Conservation (phyloP, 257 asterid species). For the Fraxinus anomala region DNA sequence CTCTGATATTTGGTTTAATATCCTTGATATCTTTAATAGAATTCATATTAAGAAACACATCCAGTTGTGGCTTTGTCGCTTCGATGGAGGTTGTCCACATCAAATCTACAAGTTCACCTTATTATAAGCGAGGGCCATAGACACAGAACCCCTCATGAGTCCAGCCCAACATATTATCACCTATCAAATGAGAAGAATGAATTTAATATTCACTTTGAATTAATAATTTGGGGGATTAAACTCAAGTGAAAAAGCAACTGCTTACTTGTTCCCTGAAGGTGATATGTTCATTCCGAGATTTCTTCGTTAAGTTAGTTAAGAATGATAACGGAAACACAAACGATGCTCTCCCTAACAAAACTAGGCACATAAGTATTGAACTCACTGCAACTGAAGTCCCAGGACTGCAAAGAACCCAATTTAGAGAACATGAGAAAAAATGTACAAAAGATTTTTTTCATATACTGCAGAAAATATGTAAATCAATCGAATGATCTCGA, state of each 20-base stretch:
- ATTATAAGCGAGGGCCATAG: conserved; percentile 51
- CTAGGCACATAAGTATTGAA: conserved; percentile 38
- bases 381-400: conserved; percentile 40
- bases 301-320: conserved; percentile 41
- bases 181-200: conserved; percentile 24
- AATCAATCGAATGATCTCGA: not conserved
- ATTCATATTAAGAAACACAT: not conserved
- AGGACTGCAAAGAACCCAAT: conserved; percentile 33
- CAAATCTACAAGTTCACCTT: conserved; percentile 32
- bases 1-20: not conserved
- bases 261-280: conserved; percentile 42
- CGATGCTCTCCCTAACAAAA: conserved; percentile 45
- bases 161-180: conserved; percentile 54
- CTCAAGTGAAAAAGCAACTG: conserved; percentile 2
- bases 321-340: conserved; percentile 48
- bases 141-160: conserved; percentile 49
- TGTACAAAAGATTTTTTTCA: not conserved
- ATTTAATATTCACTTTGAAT: conserved; percentile 2
- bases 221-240: not conserved
- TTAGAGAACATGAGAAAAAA: not conserved
- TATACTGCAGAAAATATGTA: not conserved
- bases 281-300: conserved; percentile 31
- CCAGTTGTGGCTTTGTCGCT: not conserved
- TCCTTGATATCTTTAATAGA: not conserved
- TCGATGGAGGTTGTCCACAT: not conserved